phyloP scores from a whole-genome alignment of 148 eudicot genomes.

The Rhododendron mucronatum region DNA sequence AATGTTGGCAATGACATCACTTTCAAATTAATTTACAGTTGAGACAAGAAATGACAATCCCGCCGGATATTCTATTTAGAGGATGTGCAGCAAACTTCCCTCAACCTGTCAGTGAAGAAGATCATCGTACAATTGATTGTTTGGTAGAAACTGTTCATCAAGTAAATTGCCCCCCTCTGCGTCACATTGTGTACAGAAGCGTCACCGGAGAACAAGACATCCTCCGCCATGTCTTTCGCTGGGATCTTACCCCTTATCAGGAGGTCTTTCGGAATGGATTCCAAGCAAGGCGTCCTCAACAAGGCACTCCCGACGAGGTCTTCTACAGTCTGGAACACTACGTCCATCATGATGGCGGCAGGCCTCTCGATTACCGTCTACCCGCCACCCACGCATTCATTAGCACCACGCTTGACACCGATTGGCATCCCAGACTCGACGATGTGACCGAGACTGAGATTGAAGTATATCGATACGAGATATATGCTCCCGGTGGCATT shows the following conservation, averaged over 20 bases:
- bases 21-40: no score
- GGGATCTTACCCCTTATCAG: not conserved
- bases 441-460: not conserved
- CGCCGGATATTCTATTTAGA: not conserved
- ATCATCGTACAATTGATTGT: not conserved
- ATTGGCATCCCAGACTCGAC: constrained; percentile 11
- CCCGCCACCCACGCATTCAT: constrained; percentile 16
- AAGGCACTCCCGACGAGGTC: constrained; percentile 4
- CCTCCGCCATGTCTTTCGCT: constrained; percentile 14
- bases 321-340: constrained; percentile 8
- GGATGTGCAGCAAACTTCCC: constrained; percentile 1
- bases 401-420: constrained; percentile 17
- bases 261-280: constrained; percentile 14
- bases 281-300: constrained; percentile 8
- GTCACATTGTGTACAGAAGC: constrained; percentile 9
- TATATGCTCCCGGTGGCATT: constrained; percentile 26
- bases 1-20: not conserved
- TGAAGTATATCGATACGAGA: constrained; percentile 18
- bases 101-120: not conserved
- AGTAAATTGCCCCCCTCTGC: not conserved
- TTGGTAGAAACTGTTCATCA: not conserved
- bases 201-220: constrained; percentile 6
- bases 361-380: not conserved
- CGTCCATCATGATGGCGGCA: constrained; percentile 3
- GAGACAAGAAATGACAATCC: not conserved